phyloP scores from a whole-genome alignment of 768 basidiomycete species.

The Tephrocybe sp. region DNA sequence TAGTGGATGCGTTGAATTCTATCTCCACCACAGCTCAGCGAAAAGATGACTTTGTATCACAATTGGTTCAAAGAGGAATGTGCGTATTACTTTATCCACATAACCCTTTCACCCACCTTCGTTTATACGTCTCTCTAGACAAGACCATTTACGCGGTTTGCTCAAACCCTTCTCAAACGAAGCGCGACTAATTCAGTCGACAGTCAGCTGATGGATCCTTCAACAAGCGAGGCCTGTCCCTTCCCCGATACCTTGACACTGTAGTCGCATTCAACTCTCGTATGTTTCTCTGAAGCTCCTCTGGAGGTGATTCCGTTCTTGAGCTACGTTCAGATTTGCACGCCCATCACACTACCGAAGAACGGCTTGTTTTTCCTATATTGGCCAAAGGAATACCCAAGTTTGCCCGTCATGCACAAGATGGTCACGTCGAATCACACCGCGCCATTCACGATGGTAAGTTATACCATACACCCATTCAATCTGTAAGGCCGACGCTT shows the following conservation, averaged over 20 bases:
- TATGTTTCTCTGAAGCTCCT: constrained; percentile 20
- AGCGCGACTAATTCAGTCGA: neutral
- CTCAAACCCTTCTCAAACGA: neutral
- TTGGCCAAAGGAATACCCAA: constrained; percentile 48
- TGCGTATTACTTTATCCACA: too few species aligned
- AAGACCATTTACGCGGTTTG: constrained; percentile 11
- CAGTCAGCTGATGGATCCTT: constrained; percentile 48
- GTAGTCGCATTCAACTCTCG: constrained; percentile 39
- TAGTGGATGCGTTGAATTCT: neutral
- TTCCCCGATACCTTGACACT: constrained; percentile 39
- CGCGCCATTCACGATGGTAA: constrained; percentile 52
- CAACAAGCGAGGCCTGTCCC: constrained; percentile 38
- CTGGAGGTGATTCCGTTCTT: neutral
- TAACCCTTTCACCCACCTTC: neutral
- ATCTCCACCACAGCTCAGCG: constrained; percentile 2
- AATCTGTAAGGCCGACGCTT: neutral
- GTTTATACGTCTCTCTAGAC: constrained; percentile 1
- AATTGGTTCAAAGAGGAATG: constrained; percentile 15
- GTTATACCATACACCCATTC: neutral
- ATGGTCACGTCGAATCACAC: constrained; percentile 48
- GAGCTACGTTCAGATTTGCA: constrained; percentile 41
- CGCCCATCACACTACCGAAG: constrained; percentile 55
- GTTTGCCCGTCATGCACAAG: constrained; percentile 38
- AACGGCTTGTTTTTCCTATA: constrained; percentile 48
- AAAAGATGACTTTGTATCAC: constrained; percentile 7